Evolutionary conservation across 2,329 filamentous ascomycete genomes (phyloP), one percentile per base, ranked within the genome.

Genomic region (Neonectria hederae): DNA sequence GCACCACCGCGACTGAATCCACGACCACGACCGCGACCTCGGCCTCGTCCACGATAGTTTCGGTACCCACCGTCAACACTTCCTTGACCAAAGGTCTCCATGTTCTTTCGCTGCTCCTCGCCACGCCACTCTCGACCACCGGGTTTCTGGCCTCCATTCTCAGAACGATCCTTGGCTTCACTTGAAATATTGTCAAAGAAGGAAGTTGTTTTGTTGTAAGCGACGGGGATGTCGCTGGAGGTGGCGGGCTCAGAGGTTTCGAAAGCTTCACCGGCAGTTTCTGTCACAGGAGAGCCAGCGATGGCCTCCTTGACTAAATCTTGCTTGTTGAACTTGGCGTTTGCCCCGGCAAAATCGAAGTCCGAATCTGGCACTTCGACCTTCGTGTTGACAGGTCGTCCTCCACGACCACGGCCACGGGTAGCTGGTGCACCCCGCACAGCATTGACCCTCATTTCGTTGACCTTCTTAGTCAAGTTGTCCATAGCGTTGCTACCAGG

Each of bases 151-250:
- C 86, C 86, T 45, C 83, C 84, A 42, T 89, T 90, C 66, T 95
- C 92, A 55, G 92, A 89, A 46, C 96, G 89, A 69, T 99, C 96
- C 78, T 92, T 97, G 66, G 92, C 87, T 77, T 99, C 96, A 70
- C 93, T 97, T 1, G 93, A 97, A 69, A 99, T 97, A 79, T 99
- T 97, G 81, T 99, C 96, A 76, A 99, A 99, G 84, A 99, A 99
- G 1, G 93, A 97, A 4, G 83, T 89, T 5, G 90, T 86, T 80
- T 94, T 97, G 83, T 97, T 95, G 82, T 99, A 99, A 0, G 88
- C 84, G 13, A 79, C 70, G 14, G 83, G 81, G 7, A 83, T 82
- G 19, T 79, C 74, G 13, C 83, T 79, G 1, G 84, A 79, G 14
- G 80, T 76, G 9, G 67, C 30, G 1, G 84, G 78, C 40, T 83